These are phyloP conservation scores for Arachis monticola DNA, from an alignment of 331 rosid species.

Conservation along the genomic window DNA sequence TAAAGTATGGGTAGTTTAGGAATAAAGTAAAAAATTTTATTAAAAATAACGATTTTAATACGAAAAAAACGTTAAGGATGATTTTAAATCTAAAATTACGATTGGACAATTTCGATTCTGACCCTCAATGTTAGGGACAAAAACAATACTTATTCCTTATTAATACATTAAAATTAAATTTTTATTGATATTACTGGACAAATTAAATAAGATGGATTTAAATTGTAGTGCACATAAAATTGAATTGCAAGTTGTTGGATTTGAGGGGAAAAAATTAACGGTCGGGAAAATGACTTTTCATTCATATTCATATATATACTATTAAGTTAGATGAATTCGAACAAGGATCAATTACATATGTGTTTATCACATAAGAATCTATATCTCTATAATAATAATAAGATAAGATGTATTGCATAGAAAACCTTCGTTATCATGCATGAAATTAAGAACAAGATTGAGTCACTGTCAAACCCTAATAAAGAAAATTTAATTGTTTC, in stretches of 20 bases:
- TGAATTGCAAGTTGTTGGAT: slow-evolving; percentile 21
- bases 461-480: slow-evolving; percentile 22
- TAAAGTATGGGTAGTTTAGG: too few relatives aligned
- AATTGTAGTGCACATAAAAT: not conserved
- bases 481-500: slow-evolving; percentile 38
- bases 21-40: too few relatives aligned
- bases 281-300: slow-evolving; percentile 16
- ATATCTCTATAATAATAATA: too few relatives aligned
- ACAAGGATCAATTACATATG: slow-evolving; percentile 17
- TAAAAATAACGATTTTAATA: too few relatives aligned
- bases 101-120: too few relatives aligned
- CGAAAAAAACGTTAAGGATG: too few relatives aligned
- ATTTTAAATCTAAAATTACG: too few relatives aligned
- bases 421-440: slow-evolving; percentile 38
- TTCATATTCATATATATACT: not conserved
- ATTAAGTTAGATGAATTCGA: slow-evolving; percentile 34
- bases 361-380: slow-evolving; percentile 34
- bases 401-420: slow-evolving; percentile 7
- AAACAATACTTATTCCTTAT: too few relatives aligned
- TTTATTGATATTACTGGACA: too few relatives aligned
- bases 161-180: too few relatives aligned
- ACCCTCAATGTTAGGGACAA: too few relatives aligned
- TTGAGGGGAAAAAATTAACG: slow-evolving; percentile 1
- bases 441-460: slow-evolving; percentile 8
- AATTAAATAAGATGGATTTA: slow-evolving; percentile 24